Conservation (phyloP, 352 stramenopile genomes). For the Sclerospora graminicola region DNA sequence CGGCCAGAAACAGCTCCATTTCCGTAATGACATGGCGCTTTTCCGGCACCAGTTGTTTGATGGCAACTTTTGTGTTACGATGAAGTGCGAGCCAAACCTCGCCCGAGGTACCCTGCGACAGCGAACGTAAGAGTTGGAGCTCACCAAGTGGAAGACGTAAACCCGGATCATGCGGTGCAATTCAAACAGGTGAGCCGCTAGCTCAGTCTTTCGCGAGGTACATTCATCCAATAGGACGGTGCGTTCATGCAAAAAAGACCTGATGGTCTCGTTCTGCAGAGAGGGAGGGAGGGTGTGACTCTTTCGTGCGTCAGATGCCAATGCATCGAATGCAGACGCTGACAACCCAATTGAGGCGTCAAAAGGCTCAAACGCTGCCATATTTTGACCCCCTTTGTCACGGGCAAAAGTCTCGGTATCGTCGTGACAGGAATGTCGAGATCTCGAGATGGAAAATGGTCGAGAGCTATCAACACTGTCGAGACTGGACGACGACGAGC, state of each 20-base stretch:
- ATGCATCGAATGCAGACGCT: slow-evolving; percentile 37
- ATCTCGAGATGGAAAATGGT: slow-evolving; percentile 5
- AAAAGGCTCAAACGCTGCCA: slow-evolving; percentile 43
- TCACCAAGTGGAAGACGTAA: slow-evolving; percentile 41
- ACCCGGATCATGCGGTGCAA: slow-evolving; percentile 46
- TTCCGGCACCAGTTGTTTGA: slow-evolving; percentile 54
- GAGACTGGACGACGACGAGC: slow-evolving; percentile 10
- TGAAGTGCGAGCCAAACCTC: slow-evolving; percentile 69
- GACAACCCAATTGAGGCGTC: slow-evolving; percentile 44
- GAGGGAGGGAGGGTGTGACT: too few relatives aligned
- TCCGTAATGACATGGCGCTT: slow-evolving; percentile 44
- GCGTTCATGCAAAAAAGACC: too few relatives aligned
- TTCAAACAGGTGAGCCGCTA: slow-evolving; percentile 51
- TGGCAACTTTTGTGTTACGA: slow-evolving; percentile 31
- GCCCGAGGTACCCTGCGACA: slow-evolving; percentile 43
- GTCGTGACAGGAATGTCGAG: neutral
- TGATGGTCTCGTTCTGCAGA: too few relatives aligned
- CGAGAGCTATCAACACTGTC: slow-evolving; percentile 16
- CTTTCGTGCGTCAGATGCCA: too few relatives aligned
- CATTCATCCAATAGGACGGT: too few relatives aligned
- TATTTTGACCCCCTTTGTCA: slow-evolving; percentile 32
- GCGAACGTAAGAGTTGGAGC: slow-evolving; percentile 37
- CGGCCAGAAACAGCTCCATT: slow-evolving; percentile 63
- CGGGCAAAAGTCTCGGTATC: neutral
- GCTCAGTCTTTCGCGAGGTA: slow-evolving; percentile 30